Base-by-base conservation (phyloP, 768 basidiomycete genomes). In the Xerocomus potaroensis region DNA sequence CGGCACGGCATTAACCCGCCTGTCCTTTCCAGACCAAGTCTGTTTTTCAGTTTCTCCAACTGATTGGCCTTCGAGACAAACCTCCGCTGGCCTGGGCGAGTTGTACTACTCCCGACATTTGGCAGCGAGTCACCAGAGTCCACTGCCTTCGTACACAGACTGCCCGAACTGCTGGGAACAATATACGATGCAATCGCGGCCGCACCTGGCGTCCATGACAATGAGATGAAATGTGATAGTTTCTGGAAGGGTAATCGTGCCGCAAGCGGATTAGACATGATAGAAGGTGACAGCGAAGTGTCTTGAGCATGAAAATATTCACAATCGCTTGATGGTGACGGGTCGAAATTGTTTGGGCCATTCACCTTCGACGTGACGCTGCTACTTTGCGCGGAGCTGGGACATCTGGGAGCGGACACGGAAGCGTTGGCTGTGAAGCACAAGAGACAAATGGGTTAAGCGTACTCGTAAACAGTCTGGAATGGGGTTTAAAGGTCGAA, bases 21-120 rank as follows among this genome's bases (percentile, higher is more conserved):
- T 18, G 50, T 47, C 48, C 40, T 50, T 48, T 74, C 71, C 27
- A 66, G 59, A 55, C 75, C 70, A 60, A 90, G 66, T 53, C 81
- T 77, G 26, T 63, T 57, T 61, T 72, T 74, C 56, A 90, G 66
- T 65, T 76, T 80, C 60, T 78, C 76, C 55, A 90, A 63, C 63
- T 91, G 88, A 53, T 70, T 75, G 56, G 82, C 76, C 60, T 76
- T 83, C 22, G 81, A 73, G 38, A 86, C 81, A 59, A 72, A 86
- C 48, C 47, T 67, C 65, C 50, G 67, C 56, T 57, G 52, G 37
- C 45, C 50, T 38, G 49, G 37, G 54, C 33, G 33, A 39, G 35
- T 54, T 33, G 50, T 38, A 48, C 29, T 32, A 36, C 38, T 36
- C 19, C 49, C 44, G 40, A 43, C 49, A 45, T 41, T 23, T 27